Conservation (phyloP, 805 yeast genomes). For the Saccharomycopsis schoenii region DNA sequence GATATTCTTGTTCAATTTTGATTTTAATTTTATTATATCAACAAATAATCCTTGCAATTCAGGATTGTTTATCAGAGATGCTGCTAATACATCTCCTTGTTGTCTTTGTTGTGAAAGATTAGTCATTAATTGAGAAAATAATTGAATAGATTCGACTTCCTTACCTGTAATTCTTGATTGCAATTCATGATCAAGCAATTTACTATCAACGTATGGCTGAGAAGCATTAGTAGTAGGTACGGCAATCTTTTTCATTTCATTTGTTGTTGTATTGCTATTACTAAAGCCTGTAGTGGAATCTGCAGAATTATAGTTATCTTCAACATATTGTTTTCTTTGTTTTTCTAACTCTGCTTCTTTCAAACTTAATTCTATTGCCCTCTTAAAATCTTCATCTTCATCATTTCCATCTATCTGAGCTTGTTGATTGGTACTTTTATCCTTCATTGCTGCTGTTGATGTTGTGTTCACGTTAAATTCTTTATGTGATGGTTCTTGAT, state of each 20-base stretch:
- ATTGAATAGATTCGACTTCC: constrained; percentile 62
- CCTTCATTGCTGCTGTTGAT: not conserved
- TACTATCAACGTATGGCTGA: constrained; percentile 4
- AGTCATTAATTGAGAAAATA: constrained; percentile 60
- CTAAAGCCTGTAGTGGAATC: not conserved
- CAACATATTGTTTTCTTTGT: constrained; percentile 19
- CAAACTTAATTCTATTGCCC: constrained; percentile 89
- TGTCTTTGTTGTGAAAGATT: constrained; percentile 31
- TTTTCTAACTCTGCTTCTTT: constrained; percentile 45
- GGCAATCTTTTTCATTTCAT: constrained; percentile 2
- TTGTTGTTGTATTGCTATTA: not conserved
- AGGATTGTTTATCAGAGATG: constrained; percentile 32
- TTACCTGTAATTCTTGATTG: constrained; percentile 33
- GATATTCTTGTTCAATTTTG: constrained; percentile 55
- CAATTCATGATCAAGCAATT: constrained; percentile 11
- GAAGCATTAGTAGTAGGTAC: constrained; percentile 20
- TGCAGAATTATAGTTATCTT: not conserved
- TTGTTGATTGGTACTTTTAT: constrained; percentile 1
- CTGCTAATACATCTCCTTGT: constrained; percentile 16
- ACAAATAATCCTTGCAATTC: constrained; percentile 49
- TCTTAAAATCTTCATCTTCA: constrained; percentile 81
- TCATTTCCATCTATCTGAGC: constrained; percentile 34
- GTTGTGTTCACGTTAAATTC: constrained; percentile 12
- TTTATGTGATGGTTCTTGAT: constrained; percentile 5
- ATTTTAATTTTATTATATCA: constrained; percentile 51